Conservation (phyloP, 2,329 filamentous ascomycete genomes). For the Colletotrichum sp. region DNA sequence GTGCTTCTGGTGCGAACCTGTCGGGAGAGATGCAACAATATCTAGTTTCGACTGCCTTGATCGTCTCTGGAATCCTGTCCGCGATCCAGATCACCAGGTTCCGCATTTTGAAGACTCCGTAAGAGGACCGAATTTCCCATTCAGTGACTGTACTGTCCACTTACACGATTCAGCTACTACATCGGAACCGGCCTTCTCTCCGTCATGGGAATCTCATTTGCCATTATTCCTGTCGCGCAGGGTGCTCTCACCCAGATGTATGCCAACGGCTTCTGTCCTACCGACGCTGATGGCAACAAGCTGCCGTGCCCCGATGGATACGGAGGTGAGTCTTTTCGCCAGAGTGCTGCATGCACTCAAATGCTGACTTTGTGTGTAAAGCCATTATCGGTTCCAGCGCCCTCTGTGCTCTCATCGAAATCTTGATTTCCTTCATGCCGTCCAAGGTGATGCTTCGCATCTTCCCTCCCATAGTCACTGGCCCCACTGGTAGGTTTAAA, state of each 20-base stretch:
- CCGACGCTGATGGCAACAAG: slow-evolving; percentile 64
- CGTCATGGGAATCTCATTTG: slow-evolving; percentile 80
- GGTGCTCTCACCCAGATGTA: slow-evolving; percentile 82
- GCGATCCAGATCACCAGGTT: slow-evolving; percentile 80
- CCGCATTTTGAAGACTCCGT: slow-evolving; percentile 70
- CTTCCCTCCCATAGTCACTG: slow-evolving; percentile 81
- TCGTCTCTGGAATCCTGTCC: slow-evolving; percentile 79
- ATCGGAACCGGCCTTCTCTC: slow-evolving; percentile 81
- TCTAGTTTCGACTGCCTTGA: slow-evolving; percentile 78
- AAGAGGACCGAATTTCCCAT: slow-evolving; percentile 25
- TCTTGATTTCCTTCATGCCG: slow-evolving; percentile 76
- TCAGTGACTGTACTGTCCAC: neutral
- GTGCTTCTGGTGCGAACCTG: slow-evolving; percentile 68
- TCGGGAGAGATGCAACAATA: slow-evolving; percentile 69
- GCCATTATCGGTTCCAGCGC: slow-evolving; percentile 74
- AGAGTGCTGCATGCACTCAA: neutral
- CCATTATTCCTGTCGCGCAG: slow-evolving; percentile 75
- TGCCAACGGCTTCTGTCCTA: slow-evolving; percentile 69
- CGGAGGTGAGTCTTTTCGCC: slow-evolving; percentile 46
- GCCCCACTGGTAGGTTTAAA: slow-evolving; percentile 55
- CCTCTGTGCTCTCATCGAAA: slow-evolving; percentile 71
- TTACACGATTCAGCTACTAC: slow-evolving; percentile 61
- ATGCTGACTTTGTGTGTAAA: slow-evolving; percentile 38
- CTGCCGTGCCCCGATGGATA: slow-evolving; percentile 80
- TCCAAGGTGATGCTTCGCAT: slow-evolving; percentile 71